phyloP scores from a whole-genome alignment of 148 eudicot species.

The Silene conica region DNA sequence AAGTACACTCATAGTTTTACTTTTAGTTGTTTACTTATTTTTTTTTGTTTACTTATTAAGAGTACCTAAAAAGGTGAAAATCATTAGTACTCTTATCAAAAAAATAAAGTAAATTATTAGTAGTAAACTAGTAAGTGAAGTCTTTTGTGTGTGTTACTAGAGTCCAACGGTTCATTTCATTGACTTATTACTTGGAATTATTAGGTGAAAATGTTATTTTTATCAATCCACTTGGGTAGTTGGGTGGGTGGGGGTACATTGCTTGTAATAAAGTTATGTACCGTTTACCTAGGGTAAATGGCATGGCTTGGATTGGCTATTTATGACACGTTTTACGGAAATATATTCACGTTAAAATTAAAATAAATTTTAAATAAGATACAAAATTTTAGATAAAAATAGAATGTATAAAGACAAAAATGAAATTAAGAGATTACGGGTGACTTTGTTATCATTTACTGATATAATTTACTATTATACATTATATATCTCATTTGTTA shows the following conservation, averaged over 20 bases:
- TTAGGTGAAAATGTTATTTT: constrained; percentile 15
- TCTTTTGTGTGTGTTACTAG: not conserved
- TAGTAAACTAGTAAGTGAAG: not conserved
- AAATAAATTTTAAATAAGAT: too few species aligned
- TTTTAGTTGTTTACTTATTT: not conserved
- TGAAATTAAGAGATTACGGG: too few species aligned
- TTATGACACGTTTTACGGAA: too few species aligned
- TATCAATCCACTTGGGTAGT: constrained; percentile 17
- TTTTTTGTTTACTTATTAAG: not conserved
- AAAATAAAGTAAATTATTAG: not conserved
- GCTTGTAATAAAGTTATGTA: constrained; percentile 2
- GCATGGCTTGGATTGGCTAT: too few species aligned
- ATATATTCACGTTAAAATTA: too few species aligned
- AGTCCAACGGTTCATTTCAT: constrained; percentile 19
- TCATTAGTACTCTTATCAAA: not conserved
- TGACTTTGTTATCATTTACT: too few species aligned
- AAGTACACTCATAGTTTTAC: not conserved
- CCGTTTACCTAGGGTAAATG: constrained; percentile 5
- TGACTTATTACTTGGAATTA: constrained; percentile 32
- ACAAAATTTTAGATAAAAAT: too few species aligned
- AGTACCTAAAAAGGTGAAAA: not conserved
- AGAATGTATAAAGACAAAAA: too few species aligned
- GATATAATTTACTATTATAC: too few species aligned
- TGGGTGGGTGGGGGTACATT: not conserved
- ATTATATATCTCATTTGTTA: too few species aligned